phyloP scores from a whole-genome alignment of 78 protist species.

The Dictyostelium intermedium region DNA sequence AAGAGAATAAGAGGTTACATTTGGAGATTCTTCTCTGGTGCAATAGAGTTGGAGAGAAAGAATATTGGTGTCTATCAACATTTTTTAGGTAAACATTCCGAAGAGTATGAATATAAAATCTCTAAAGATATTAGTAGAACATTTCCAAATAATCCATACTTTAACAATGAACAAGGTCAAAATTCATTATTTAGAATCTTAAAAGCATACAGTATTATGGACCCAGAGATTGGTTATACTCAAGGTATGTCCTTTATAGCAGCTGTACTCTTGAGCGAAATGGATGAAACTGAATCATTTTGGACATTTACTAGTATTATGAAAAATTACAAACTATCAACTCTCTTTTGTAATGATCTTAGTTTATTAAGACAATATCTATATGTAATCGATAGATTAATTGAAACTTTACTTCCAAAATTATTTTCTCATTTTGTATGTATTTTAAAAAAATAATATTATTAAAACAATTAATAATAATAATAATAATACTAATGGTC shows the following conservation, averaged over 20 bases:
- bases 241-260: constrained; percentile 74
- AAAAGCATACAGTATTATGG: constrained; percentile 63
- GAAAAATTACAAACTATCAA: constrained; percentile 45
- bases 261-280: constrained; percentile 37
- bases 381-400: constrained; percentile 61
- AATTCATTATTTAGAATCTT: constrained; percentile 43
- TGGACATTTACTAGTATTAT: constrained; percentile 45
- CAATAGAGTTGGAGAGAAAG: constrained; percentile 61
- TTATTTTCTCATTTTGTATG: constrained; percentile 60
- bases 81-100: not conserved
- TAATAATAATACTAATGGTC: not conserved
- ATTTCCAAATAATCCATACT: constrained; percentile 37
- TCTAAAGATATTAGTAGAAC: constrained; percentile 68
- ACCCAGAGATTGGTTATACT: constrained; percentile 75
- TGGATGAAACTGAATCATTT: constrained; percentile 74
- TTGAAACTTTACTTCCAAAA: constrained; percentile 48
- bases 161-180: constrained; percentile 60
- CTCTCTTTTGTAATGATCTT: constrained; percentile 39
- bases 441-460: no score
- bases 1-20: constrained; percentile 40
- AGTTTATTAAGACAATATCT: constrained; percentile 27
- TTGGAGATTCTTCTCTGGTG: constrained; percentile 34
- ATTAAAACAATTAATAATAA: not conserved
- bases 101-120: constrained; percentile 69
- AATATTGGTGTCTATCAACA: constrained; percentile 71